These are phyloP conservation scores for Rhizophlyctis rosea DNA, from an alignment of 192 early-diverging fungal species.

Conservation along the genomic window DNA sequence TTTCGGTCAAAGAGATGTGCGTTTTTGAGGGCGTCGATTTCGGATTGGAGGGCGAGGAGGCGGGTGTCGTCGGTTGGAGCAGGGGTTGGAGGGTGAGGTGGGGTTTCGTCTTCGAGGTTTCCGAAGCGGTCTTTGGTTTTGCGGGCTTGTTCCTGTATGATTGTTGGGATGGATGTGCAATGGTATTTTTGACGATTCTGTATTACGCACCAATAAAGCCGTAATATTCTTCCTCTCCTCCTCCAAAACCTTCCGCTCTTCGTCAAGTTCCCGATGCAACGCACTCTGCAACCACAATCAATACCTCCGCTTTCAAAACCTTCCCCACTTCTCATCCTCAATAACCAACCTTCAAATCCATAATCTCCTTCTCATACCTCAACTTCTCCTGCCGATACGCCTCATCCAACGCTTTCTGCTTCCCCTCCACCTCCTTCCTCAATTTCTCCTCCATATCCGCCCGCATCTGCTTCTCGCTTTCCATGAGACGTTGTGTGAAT, in stretches of 20 bases:
- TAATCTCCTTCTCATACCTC: constrained; percentile 32
- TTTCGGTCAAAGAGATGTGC: too few species aligned
- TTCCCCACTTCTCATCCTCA: not conserved
- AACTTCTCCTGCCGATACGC: constrained; percentile 30
- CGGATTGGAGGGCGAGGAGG: not conserved
- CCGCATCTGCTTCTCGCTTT: constrained; percentile 26
- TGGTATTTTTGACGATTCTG: not conserved
- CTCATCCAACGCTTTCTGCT: constrained; percentile 23
- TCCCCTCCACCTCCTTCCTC: constrained; percentile 26
- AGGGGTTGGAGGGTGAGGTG: not conserved
- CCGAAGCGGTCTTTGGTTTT: not conserved
- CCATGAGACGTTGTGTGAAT: constrained; percentile 22
- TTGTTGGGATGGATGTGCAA: constrained; percentile 2
- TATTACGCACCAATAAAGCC: constrained; percentile 18
- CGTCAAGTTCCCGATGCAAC: constrained; percentile 22
- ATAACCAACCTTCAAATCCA: constrained; percentile 10
- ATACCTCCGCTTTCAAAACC: not conserved
- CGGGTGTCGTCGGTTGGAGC: not conserved
- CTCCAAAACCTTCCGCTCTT: constrained; percentile 12
- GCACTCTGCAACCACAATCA: not conserved
- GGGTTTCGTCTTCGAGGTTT: constrained; percentile 2
- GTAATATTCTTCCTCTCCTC: constrained; percentile 32
- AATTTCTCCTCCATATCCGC: constrained; percentile 36
- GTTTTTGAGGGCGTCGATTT: not conserved
- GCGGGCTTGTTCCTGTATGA: constrained; percentile 17